Percentiles rank a stretch among this genome's conserved stretches.
phyloP scores from a whole-genome alignment of 495 filamentous ascomycete species.

The Trichodelitschia bisporula region DNA sequence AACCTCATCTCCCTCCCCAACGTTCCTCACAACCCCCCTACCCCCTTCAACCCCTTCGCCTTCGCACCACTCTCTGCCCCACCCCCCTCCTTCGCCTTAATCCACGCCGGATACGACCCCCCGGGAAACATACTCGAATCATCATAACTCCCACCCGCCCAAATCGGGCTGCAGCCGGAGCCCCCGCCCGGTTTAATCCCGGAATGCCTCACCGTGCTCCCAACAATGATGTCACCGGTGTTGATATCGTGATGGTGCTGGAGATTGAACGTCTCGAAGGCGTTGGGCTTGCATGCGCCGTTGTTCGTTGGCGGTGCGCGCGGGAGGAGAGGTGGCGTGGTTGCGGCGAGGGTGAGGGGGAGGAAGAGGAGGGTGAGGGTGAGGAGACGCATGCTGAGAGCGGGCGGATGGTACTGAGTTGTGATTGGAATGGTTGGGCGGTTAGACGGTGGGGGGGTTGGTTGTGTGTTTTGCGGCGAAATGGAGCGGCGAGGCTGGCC shows the following conservation, averaged over 20 bases:
- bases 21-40: background rate
- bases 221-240: background rate
- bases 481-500: background rate
- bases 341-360: background rate
- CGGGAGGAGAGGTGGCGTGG: background rate
- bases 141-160: background rate
- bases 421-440: background rate
- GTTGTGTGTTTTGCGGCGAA: background rate
- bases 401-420: background rate
- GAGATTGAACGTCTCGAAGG: slow-evolving; percentile 1
- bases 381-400: background rate
- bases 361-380: background rate
- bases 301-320: background rate
- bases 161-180: background rate
- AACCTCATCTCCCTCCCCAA: no score
- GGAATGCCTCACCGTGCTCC: background rate
- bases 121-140: background rate
- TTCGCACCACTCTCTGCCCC: background rate
- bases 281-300: background rate
- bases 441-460: background rate
- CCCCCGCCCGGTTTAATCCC: background rate
- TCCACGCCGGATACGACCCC: background rate
- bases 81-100: background rate
- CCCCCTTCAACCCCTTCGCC: background rate
- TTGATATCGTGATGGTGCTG: background rate